Base-by-base conservation (phyloP, 148 eudicot genomes). In the Rhododendron kiyosumense region DNA sequence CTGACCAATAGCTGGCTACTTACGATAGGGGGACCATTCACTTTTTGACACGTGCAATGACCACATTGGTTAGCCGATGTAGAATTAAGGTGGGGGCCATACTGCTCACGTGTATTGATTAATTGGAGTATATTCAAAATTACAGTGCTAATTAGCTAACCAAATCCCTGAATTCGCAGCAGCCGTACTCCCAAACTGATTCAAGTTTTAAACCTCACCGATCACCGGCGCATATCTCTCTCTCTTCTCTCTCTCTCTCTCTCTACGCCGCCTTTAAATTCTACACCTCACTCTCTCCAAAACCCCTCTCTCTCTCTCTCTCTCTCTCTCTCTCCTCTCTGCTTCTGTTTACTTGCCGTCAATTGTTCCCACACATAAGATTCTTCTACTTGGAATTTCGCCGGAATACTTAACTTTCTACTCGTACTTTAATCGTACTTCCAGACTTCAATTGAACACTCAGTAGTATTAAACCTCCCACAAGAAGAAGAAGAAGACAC, bases 41-140 rank as follows among this genome's bases (percentile, higher is more conserved):
- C 22, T 49, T 32, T 7, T n/a, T 0, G 81, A 82, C 88, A 84
- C 86, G 84, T 87, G 86, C 71, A 79, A 34, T 41, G 2, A 17
- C n/a, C 69, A 78, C 38, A n/a, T 14, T 78, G 83, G 52, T 45
- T 4, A 43, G 17, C 52, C 32, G 57, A 20, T n/a, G 3, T 26
- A 81, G 48, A 34, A 43, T 41, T 7, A 26, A 43, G 26, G 67
- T 59, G 84, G 85, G 84, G 85, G 84, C 86, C 49, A 54, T 65
- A 43, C 5, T 61, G 79, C 79, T 59, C 61, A 83, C 81, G 61
- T 85, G 82, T 54, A 8, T 18, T 46, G 48, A 41, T 41, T 41
- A 41, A 41, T 41, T 41, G 45, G 45, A 41, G 45, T 41, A n/a
- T n/a, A 2, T 41, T 6, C 45, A 41, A 41, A 41, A 41, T 41